Evolutionary conservation across 495 filamentous ascomycete species (phyloP).

Genomic region (Lepraria neglecta): DNA sequence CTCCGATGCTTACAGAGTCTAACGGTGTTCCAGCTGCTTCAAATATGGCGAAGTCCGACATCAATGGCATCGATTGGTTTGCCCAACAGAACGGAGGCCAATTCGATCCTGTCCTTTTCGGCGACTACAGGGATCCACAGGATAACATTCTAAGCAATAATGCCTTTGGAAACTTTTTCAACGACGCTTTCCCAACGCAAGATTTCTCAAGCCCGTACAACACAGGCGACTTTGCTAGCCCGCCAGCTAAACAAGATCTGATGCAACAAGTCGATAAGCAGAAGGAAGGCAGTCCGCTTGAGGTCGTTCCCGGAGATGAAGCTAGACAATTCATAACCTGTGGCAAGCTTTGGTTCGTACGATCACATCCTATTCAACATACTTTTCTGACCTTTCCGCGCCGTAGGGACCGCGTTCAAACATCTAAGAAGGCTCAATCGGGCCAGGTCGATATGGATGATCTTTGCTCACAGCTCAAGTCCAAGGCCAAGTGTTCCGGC

Average conservation of each 20-base stretch:
- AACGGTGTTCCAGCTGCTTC: constrained; percentile 23
- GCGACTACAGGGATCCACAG: constrained; percentile 87
- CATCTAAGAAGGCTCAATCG: constrained; percentile 75
- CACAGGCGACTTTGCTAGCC: constrained; percentile 44
- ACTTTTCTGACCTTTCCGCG: constrained; percentile 26
- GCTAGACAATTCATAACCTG: constrained; percentile 66
- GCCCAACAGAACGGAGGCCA: constrained; percentile 78
- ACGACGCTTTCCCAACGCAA: constrained; percentile 73
- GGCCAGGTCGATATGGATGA: constrained; percentile 90
- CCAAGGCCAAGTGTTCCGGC: constrained; percentile 94
- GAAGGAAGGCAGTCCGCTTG: constrained; percentile 61
- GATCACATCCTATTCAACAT: background rate
- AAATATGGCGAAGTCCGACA: constrained; percentile 26
- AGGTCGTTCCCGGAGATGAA: constrained; percentile 59
- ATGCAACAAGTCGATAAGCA: constrained; percentile 65
- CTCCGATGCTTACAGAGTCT: constrained; percentile 40
- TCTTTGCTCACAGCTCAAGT: constrained; percentile 86
- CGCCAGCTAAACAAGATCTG: constrained; percentile 58
- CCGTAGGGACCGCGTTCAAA: constrained; percentile 82
- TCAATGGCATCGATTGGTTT: constrained; percentile 63
- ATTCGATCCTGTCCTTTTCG: constrained; percentile 89
- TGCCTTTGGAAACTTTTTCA: constrained; percentile 71
- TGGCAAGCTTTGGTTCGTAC: constrained; percentile 79
- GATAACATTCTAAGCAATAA: constrained; percentile 65
- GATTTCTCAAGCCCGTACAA: constrained; percentile 74